phyloP scores from a whole-genome alignment of 1,139 yeast species.

The Williopsis jadinii region DNA sequence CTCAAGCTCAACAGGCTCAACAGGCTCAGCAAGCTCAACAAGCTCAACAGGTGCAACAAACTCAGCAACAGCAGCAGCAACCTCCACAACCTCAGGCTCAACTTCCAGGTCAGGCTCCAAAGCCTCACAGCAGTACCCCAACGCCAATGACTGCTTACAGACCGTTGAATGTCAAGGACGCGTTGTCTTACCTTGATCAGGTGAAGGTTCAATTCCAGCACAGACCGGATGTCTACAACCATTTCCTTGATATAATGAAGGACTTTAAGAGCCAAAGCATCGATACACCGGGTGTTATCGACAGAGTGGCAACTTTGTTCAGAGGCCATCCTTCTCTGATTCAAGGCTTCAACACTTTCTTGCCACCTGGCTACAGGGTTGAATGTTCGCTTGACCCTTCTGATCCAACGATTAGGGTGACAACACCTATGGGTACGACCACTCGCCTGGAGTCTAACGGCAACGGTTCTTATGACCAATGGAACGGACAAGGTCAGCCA shows the following conservation, averaged over 20 bases:
- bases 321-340: conserved; percentile 89
- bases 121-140: conserved; percentile 12
- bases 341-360: conserved; percentile 94
- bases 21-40: conserved; percentile 17
- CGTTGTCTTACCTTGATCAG: conserved; percentile 89
- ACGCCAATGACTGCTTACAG: conserved; percentile 46
- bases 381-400: conserved; percentile 87
- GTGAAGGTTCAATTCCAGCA: conserved; percentile 88
- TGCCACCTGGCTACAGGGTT: conserved; percentile 94
- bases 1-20: background rate
- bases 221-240: conserved; percentile 94
- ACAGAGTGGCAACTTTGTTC: conserved; percentile 83
- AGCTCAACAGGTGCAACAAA: conserved; percentile 7
- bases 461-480: conserved; percentile 7
- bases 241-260: conserved; percentile 94
- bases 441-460: conserved; percentile 20
- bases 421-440: conserved; percentile 92
- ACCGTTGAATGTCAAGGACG: conserved; percentile 93
- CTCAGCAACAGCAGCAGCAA: conserved; percentile 10
- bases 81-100: conserved; percentile 18
- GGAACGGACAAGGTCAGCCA: background rate
- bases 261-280: conserved; percentile 94
- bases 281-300: conserved; percentile 98
- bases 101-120: conserved; percentile 12
- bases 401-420: conserved; percentile 89